Conservation (phyloP, 192 early-diverging fungal genomes). For the Coemansia sp. region DNA sequence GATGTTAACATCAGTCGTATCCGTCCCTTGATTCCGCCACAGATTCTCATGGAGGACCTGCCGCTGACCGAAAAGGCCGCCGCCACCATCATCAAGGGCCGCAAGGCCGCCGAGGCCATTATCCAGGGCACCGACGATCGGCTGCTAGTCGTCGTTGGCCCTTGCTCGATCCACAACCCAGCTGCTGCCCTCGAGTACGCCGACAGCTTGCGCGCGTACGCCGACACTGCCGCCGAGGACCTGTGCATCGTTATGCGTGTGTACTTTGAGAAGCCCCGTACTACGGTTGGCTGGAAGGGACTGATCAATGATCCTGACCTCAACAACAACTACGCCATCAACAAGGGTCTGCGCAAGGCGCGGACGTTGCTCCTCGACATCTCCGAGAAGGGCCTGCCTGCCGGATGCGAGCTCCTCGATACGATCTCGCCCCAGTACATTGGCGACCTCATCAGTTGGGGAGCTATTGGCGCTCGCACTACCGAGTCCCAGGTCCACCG, state of each 20-base stretch:
- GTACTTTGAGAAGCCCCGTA: slow-evolving; percentile 99
- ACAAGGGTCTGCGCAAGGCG: slow-evolving; percentile 89
- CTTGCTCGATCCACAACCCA: slow-evolving; percentile 95
- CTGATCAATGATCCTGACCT: slow-evolving; percentile 80
- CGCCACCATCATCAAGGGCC: slow-evolving; percentile 51
- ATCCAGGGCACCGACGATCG: slow-evolving; percentile 81
- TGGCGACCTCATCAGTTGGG: slow-evolving; percentile 91
- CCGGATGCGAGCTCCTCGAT: slow-evolving; percentile 88
- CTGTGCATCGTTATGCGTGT: slow-evolving; percentile 90
- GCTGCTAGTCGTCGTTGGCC: slow-evolving; percentile 87
- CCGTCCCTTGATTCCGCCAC: slow-evolving; percentile 82
- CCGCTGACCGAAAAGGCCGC: slow-evolving; percentile 58
- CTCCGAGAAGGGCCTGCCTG: slow-evolving; percentile 79
- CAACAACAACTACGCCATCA: slow-evolving; percentile 86
- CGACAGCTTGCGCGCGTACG: slow-evolving; percentile 55
- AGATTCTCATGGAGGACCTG: slow-evolving; percentile 82
- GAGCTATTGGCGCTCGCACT: slow-evolving; percentile 94
- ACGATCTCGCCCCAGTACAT: slow-evolving; percentile 97
- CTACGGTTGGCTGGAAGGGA: slow-evolving; percentile 90
- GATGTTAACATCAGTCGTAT: slow-evolving; percentile 83
- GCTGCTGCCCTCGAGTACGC: slow-evolving; percentile 83
- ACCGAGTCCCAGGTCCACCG: slow-evolving; percentile 95
- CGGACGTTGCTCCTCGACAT: slow-evolving; percentile 75
- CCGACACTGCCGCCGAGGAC: slow-evolving; percentile 68
- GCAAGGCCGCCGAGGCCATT: slow-evolving; percentile 68